Percentiles rank a stretch among this genome's conserved stretches.
These are phyloP conservation scores for Orobanche coerulescens DNA, from an alignment of 257 asterid species.

Conservation along the genomic window DNA sequence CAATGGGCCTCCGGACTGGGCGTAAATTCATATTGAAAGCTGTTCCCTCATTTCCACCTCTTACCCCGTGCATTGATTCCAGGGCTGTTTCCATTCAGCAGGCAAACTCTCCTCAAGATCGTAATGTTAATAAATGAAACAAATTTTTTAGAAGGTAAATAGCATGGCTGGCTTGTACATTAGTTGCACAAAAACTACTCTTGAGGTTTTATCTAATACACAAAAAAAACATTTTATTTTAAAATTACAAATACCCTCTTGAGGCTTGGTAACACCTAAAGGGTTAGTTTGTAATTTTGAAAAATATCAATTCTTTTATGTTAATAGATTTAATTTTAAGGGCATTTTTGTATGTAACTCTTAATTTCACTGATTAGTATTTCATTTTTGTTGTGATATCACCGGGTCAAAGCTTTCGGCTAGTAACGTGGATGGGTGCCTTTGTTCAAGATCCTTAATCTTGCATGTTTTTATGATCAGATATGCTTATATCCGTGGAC, in stretches of 20 bases:
- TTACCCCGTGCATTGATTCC: conserved; percentile 42
- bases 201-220: background rate
- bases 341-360: too few species aligned
- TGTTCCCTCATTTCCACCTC: conserved; percentile 55
- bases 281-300: too few species aligned
- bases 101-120: conserved; percentile 22
- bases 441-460: background rate
- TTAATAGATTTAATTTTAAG: too few species aligned
- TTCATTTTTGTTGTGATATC: background rate
- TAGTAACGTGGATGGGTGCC: background rate
- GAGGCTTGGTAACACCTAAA: too few species aligned
- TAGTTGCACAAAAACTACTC: background rate
- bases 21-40: conserved; percentile 27
- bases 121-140: conserved; percentile 23
- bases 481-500: background rate
- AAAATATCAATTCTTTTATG: too few species aligned
- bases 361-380: too few species aligned
- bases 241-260: too few species aligned
- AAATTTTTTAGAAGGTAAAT: conserved; percentile 15
- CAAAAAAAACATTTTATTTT: too few species aligned
- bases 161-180: background rate
- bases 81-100: conserved; percentile 21
- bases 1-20: conserved; percentile 33
- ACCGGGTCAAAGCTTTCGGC: background rate
- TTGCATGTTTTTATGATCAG: background rate